Evolutionary conservation across 2,329 filamentous ascomycete genomes (phyloP).

Genomic region (Xenoacremonium recifei): DNA sequence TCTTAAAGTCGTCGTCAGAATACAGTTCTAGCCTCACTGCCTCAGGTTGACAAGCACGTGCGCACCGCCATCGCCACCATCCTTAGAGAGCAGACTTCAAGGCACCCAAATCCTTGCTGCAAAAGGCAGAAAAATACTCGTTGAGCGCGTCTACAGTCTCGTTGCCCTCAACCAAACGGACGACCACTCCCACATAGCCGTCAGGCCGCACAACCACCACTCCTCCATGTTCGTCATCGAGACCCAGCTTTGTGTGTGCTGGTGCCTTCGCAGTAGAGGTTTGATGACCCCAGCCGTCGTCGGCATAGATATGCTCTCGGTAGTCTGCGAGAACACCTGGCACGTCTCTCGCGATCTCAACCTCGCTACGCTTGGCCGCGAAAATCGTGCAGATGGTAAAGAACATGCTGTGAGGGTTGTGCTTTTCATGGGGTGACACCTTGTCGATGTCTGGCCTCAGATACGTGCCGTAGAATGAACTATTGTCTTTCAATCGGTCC

Average conservation of each 20-base stretch:
- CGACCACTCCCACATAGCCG: slow-evolving; percentile 79
- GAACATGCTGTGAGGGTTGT: slow-evolving; percentile 83
- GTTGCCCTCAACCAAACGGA: slow-evolving; percentile 69
- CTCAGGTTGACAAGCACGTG: too few species aligned
- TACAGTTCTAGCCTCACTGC: too few species aligned
- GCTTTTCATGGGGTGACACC: slow-evolving; percentile 73
- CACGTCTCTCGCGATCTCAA: slow-evolving; percentile 71
- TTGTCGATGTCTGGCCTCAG: slow-evolving; percentile 57
- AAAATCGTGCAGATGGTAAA: slow-evolving; percentile 79
- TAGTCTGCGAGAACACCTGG: slow-evolving; percentile 73
- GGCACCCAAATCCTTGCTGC: slow-evolving; percentile 60
- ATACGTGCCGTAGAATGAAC: slow-evolving; percentile 72
- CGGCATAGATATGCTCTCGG: slow-evolving; percentile 79
- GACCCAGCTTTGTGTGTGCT: slow-evolving; percentile 84
- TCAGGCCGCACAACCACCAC: slow-evolving; percentile 84
- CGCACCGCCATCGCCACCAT: too few species aligned
- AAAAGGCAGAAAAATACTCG: slow-evolving; percentile 75
- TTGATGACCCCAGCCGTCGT: slow-evolving; percentile 72
- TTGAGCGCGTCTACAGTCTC: slow-evolving; percentile 82
- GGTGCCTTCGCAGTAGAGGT: slow-evolving; percentile 69
- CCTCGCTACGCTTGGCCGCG: slow-evolving; percentile 61
- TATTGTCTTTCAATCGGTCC: slow-evolving; percentile 58
- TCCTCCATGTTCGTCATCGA: slow-evolving; percentile 70
- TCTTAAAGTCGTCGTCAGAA: too few species aligned
- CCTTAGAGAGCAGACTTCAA: too few species aligned